Conservation (phyloP, 108 stramenopile species). For the Cyclotella baltica region DNA sequence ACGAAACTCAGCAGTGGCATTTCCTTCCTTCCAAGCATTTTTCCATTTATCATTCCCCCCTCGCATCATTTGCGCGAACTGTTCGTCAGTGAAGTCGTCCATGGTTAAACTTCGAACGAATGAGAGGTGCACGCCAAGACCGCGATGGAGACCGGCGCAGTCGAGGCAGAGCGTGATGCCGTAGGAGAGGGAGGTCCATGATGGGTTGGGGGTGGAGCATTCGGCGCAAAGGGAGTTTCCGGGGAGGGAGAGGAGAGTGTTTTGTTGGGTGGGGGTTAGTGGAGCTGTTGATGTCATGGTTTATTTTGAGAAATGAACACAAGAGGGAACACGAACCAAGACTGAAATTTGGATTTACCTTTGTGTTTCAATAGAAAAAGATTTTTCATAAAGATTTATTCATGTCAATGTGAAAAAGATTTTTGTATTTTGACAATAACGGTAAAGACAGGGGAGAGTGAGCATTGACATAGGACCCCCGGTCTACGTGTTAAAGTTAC, state of each 20-base stretch:
- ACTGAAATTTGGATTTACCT: no score
- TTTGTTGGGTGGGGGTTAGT: constrained; percentile 11
- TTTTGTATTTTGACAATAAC: no score
- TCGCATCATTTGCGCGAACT: constrained; percentile 45
- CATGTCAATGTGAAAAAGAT: no score
- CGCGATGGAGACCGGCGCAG: constrained; percentile 77
- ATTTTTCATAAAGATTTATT: no score
- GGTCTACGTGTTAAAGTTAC: no score
- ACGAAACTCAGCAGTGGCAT: constrained; percentile 8
- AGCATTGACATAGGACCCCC: no score
- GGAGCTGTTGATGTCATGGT: background rate
- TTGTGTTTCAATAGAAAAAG: no score
- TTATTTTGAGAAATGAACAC: background rate
- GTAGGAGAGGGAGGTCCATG: constrained; percentile 85
- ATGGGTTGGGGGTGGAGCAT: constrained; percentile 67
- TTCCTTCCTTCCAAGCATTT: constrained; percentile 28
- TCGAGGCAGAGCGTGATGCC: constrained; percentile 82
- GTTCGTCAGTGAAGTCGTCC: constrained; percentile 60
- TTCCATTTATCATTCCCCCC: constrained; percentile 60
- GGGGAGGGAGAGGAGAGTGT: constrained; percentile 27
- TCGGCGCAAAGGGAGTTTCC: constrained; percentile 67
- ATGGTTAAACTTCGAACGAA: constrained; percentile 63
- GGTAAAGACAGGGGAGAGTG: no score
- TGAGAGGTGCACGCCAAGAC: constrained; percentile 60
- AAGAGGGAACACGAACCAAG: background rate